Base-by-base conservation (phyloP, 1,284 basidiomycete species). In the Abortiporus biennis region DNA sequence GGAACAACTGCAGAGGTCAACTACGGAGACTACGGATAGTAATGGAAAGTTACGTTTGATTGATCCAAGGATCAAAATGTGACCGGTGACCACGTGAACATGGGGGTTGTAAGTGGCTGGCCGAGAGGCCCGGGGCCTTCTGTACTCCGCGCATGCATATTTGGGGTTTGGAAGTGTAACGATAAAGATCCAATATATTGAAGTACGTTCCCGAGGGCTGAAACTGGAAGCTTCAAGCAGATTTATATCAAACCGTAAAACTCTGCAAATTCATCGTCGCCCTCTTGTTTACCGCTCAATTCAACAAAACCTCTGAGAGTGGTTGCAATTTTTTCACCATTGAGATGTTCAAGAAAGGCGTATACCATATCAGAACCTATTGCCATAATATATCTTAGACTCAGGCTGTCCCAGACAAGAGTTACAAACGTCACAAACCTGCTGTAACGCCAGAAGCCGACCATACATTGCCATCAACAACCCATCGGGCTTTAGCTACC, bases 391-490 rank as follows among this genome's bases (percentile, higher is more conserved):
- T 36, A 21, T 36, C 22, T 36, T 15, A 9, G n/a, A 9, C n/a
- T 29, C 9, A 9, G n/a, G 27, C n/a, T n/a, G n/a, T n/a, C n/a
- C 27, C 8, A 9, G 8, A n/a, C 27, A 29, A 9, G 27, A n/a
- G 27, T 29, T 29, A 29, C 27, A 9, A 9, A 9, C 8, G 27
- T 29, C n/a, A 31, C 36, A 19, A 36, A 48, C 64, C 66, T 19
- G 66, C 64, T 6, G 61, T 59, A 13, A 67, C 61, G 13, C 66
- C 67, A 21, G 61, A 62, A 31, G 56, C 54, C 1, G 63, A 66
- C 66, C 67, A 69, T 23, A 62, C 47, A 20, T 62, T 63, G 8
- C 65, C 65, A 41, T 66, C 65, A 2, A 61, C 58, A 17, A 66
- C 65, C 58, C 59, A 69, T 8, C 67, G 56, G 12, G 67, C 67